Conservation (phyloP, 352 stramenopile genomes). For the Stramenopiles sp. region DNA sequence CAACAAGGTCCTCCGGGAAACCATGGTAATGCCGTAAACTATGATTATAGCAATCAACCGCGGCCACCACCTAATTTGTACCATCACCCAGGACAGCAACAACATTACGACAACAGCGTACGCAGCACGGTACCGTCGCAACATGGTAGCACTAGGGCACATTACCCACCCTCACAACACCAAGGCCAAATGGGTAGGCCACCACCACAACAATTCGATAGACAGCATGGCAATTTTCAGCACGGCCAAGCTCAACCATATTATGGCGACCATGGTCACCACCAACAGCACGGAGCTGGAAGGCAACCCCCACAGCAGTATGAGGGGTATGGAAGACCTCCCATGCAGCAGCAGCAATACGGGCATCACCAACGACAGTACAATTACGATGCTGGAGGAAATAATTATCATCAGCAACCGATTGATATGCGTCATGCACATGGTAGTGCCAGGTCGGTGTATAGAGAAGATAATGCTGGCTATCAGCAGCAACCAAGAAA, state of each 20-base stretch:
- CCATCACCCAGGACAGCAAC: not conserved
- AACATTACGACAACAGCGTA: not conserved
- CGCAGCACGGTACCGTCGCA: too few relatives aligned
- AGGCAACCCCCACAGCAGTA: too few relatives aligned
- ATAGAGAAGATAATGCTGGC: not conserved
- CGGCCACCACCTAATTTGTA: not conserved
- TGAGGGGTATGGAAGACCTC: too few relatives aligned
- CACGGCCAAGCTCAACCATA: not conserved
- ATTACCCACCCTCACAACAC: not conserved
- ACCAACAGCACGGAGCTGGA: not conserved
- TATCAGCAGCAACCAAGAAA: not conserved
- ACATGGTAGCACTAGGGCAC: too few relatives aligned
- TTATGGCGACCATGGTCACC: too few relatives aligned
- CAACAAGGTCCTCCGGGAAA: not conserved
- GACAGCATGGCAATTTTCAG: not conserved
- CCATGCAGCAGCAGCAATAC: too few relatives aligned
- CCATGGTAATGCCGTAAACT: not conserved
- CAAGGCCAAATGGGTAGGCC: not conserved
- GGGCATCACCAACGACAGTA: too few relatives aligned
- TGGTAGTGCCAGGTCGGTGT: too few relatives aligned
- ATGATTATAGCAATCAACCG: not conserved
- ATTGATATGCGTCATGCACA: too few relatives aligned
- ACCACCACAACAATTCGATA: not conserved
- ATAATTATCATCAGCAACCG: not conserved
- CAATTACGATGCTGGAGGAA: not conserved